Evolutionary conservation across 345 rosid species (phyloP).

Genomic region (Citrus mangshanensis): DNA sequence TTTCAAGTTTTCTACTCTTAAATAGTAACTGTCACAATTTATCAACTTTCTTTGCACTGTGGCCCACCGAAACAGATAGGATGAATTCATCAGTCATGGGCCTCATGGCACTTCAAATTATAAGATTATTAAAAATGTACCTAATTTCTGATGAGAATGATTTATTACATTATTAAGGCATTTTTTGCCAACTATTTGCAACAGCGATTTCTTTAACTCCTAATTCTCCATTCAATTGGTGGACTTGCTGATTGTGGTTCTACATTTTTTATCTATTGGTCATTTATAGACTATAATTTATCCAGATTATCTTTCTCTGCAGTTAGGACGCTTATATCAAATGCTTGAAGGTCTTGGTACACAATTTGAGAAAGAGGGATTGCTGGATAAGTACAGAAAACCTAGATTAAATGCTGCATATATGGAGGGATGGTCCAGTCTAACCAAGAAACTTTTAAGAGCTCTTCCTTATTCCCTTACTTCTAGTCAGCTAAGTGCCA

Average conservation of each 20-base stretch:
- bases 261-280: conserved; percentile 4
- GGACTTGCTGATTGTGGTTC: neutral
- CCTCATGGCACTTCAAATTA: neutral
- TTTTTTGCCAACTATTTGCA: neutral
- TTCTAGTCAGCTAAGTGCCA: conserved; percentile 82
- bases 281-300: conserved; percentile 13
- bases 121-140: neutral
- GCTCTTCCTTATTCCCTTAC: conserved; percentile 91
- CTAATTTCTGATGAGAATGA: neutral
- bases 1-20: neutral
- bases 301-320: conserved; percentile 28
- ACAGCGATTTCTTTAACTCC: neutral
- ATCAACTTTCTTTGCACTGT: neutral
- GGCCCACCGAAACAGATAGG: neutral
- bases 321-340: conserved; percentile 90
- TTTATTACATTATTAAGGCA: neutral
- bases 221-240: neutral
- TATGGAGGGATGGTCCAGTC: conserved; percentile 74
- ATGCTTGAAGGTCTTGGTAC: conserved; percentile 92
- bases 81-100: neutral
- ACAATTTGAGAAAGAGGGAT: conserved; percentile 62
- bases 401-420: conserved; percentile 56
- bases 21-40: neutral
- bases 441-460: conserved; percentile 66
- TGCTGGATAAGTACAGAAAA: conserved; percentile 72